Percentiles rank a stretch among this genome's conserved stretches.
phyloP scores from a whole-genome alignment of 2,329 filamentous ascomycete species.

The Colletotrichum plurivorum region DNA sequence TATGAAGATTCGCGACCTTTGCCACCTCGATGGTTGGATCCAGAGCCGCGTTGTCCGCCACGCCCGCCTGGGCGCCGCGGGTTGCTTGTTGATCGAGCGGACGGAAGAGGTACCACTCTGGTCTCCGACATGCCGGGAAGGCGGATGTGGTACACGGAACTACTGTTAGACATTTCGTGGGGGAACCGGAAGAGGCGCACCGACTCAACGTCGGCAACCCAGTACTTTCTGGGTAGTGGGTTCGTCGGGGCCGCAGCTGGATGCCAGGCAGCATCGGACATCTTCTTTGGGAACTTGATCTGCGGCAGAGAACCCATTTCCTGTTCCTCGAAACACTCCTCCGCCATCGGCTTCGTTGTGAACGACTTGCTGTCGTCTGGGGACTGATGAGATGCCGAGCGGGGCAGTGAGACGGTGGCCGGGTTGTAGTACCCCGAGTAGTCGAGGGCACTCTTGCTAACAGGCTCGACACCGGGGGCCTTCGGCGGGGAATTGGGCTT shows the following conservation, averaged over 20 bases:
- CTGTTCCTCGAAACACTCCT: slow-evolving; percentile 85
- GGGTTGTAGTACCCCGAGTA: slow-evolving; percentile 62
- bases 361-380: slow-evolving; percentile 50
- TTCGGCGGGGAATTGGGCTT: slow-evolving; percentile 71
- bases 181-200: slow-evolving; percentile 45
- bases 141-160: slow-evolving; percentile 49
- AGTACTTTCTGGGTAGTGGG: slow-evolving; percentile 66
- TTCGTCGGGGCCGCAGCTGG: slow-evolving; percentile 69
- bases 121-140: slow-evolving; percentile 59
- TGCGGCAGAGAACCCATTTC: slow-evolving; percentile 84
- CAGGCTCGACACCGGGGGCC: slow-evolving; percentile 74
- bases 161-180: slow-evolving; percentile 41
- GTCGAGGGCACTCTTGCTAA: slow-evolving; percentile 77
- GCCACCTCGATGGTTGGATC: slow-evolving; percentile 42
- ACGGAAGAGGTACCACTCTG: slow-evolving; percentile 56
- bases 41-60: slow-evolving; percentile 39
- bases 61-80: slow-evolving; percentile 46
- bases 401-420: slow-evolving; percentile 80
- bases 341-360: slow-evolving; percentile 78
- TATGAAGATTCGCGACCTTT: slow-evolving; percentile 40
- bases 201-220: slow-evolving; percentile 58
- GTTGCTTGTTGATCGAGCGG: slow-evolving; percentile 49
- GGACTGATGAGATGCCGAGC: slow-evolving; percentile 5
- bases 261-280: slow-evolving; percentile 75
- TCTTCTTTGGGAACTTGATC: slow-evolving; percentile 75